These are phyloP conservation scores for Clarkia xantiana DNA, from an alignment of 345 rosid species.

Conservation along the genomic window DNA sequence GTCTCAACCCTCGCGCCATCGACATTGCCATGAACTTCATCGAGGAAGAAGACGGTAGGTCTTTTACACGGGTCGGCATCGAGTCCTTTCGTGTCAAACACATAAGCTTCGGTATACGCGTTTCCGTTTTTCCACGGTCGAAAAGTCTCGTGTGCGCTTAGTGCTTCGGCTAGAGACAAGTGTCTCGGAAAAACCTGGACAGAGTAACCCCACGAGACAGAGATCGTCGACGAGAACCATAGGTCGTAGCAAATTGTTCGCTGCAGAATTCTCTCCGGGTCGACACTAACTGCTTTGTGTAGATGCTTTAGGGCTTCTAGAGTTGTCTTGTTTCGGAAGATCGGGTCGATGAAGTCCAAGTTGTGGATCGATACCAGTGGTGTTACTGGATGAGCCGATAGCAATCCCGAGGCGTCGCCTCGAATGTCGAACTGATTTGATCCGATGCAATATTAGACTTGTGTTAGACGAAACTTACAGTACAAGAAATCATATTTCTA, in stretches of 20 bases:
- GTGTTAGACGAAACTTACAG: no score
- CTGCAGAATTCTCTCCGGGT: slow-evolving; percentile 56
- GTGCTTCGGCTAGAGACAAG: slow-evolving; percentile 26
- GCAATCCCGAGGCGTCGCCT: slow-evolving; percentile 55
- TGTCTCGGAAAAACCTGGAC: slow-evolving; percentile 47
- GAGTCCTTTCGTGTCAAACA: slow-evolving; percentile 36
- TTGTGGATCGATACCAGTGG: slow-evolving; percentile 77
- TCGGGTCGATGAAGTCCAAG: slow-evolving; percentile 41
- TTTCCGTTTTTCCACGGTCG: slow-evolving; percentile 37
- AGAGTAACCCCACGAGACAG: slow-evolving; percentile 76
- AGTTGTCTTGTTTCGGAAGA: slow-evolving; percentile 57
- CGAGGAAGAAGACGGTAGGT: slow-evolving; percentile 55
- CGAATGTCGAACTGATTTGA: slow-evolving; percentile 48
- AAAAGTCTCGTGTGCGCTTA: slow-evolving; percentile 48
- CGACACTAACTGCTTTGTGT: slow-evolving; percentile 32
- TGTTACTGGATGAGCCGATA: slow-evolving; percentile 56
- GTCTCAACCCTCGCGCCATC: slow-evolving; percentile 17
- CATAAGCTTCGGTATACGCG: slow-evolving; percentile 23
- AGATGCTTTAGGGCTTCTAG: slow-evolving; percentile 37
- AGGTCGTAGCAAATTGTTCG: slow-evolving; percentile 74
- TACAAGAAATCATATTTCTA: no score
- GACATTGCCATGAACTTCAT: slow-evolving; percentile 12
- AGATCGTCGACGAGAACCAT: slow-evolving; percentile 68
- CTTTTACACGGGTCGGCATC: slow-evolving; percentile 54
- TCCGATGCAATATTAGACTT: not conserved